These are phyloP conservation scores for Oidiodendron maius DNA, from an alignment of 495 filamentous ascomycete genomes.

Conservation along the genomic window DNA sequence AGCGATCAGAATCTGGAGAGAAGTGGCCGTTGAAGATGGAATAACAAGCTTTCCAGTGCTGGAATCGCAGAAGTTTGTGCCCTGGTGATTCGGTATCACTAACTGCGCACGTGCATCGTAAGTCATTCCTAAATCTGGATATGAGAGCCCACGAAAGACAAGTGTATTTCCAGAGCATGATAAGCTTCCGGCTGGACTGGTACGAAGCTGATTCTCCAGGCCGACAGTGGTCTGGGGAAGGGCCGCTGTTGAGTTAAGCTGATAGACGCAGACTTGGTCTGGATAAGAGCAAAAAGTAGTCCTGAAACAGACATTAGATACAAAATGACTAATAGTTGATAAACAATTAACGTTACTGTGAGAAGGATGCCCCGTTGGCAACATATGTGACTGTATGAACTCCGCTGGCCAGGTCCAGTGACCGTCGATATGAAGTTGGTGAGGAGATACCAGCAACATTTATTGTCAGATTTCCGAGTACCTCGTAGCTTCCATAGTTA, in stretches of 20 bases:
- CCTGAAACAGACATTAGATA: too few species aligned
- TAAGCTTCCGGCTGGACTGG: too few species aligned
- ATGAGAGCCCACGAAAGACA: too few species aligned
- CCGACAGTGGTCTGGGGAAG: constrained; percentile 30
- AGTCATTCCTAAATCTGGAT: too few species aligned
- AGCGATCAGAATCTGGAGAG: constrained; percentile 33
- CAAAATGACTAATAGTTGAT: too few species aligned
- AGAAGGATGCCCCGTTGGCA: constrained; percentile 20
- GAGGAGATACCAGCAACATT: constrained; percentile 23
- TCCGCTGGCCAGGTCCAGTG: constrained; percentile 35
- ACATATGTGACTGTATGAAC: constrained; percentile 30
- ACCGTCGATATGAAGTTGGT: constrained; percentile 31
- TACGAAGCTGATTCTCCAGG: constrained; percentile 29
- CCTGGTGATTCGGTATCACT: constrained; percentile 8
- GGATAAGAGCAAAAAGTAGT: constrained; percentile 46
- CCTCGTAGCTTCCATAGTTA: constrained; percentile 38
- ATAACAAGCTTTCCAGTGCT: constrained; percentile 22
- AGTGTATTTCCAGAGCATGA: too few species aligned
- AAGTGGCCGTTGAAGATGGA: too few species aligned
- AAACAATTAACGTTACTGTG: constrained; percentile 23
- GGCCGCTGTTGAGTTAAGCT: constrained; percentile 25
- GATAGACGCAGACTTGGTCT: constrained; percentile 42
- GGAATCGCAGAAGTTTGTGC: constrained; percentile 19
- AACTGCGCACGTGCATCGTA: too few species aligned
- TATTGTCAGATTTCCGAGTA: constrained; percentile 39